Evolutionary conservation across 352 stramenopile genomes (phyloP), one percentile per base, ranked within the genome.

Genomic region (Sclerospora graminicola): DNA sequence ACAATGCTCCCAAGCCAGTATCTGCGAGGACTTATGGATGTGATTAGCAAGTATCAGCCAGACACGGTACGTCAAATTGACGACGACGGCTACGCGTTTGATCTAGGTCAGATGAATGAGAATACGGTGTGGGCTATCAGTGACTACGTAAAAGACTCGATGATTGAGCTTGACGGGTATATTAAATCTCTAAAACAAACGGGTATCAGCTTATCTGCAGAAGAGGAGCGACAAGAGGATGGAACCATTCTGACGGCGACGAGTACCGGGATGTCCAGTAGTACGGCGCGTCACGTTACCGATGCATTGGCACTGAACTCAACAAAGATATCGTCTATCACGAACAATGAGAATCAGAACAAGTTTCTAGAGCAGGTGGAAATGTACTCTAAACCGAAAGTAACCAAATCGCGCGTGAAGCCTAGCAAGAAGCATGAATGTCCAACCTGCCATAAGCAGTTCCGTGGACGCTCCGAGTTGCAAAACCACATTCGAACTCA

Each of bases 401-500:
- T 83, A 43, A 86, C 71, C 56, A 91, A 91, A 60, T 88, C 79
- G 26, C 78, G 78, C 20, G 72, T 84, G n/a, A 87, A 91, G 50
- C 79, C 79, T 23, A 88, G 74, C 18, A 86, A 89, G 55, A 86
- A 88, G 41, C 79, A 91, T 63, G 73, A 88, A 51, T 91, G 79
- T 51, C 71, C 76, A 18, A 86, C 72, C n/a, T 92, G 80, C 53
- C 67, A 57, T 37, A 92, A 92, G 56, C 75, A 89, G 46, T 92
- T 92, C 47, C 78, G 78, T 29, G 80, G 78, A 2, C 76, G 80
- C 13, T 89, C 80, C 4, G 78, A 91, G 55, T 53, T 91, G 20
- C 72, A 91, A 52, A 89, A 89, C 47, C 85, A 95, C 58, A 84
- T 94, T 31, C 72, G 84, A 21, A 93, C 89, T 8, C 85, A 96